These are phyloP conservation scores for Sphaerobolus stellatus DNA, from an alignment of 1,284 basidiomycete genomes.

Conservation along the genomic window DNA sequence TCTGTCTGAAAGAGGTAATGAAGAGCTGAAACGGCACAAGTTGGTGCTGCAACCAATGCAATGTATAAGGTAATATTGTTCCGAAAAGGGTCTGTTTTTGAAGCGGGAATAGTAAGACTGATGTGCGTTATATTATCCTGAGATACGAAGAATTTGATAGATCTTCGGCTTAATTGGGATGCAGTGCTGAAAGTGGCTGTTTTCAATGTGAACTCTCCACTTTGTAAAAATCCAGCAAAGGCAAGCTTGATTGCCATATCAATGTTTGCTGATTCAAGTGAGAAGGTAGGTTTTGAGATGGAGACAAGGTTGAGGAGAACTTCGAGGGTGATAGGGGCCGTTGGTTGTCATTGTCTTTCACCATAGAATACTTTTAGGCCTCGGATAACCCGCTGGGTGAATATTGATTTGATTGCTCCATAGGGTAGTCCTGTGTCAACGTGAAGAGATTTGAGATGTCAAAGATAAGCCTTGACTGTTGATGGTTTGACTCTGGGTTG, in stretches of 20 bases:
- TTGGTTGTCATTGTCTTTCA: not conserved
- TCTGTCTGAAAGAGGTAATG: not conserved
- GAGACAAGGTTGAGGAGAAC: conserved; percentile 2
- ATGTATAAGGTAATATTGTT: conserved; percentile 4
- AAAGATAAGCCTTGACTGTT: no score
- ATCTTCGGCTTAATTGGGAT: conserved; percentile 1
- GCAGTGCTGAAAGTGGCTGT: conserved; percentile 6
- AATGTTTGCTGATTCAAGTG: not conserved
- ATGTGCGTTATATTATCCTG: not conserved
- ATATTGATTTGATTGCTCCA: not conserved
- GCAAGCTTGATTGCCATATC: conserved; percentile 9
- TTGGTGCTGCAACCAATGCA: not conserved
- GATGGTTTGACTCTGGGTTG: no score
- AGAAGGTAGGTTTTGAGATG: not conserved
- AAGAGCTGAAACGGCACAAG: not conserved
- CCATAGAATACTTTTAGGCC: conserved; percentile 9
- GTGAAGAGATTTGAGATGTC: no score
- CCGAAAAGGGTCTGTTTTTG: conserved; percentile 17
- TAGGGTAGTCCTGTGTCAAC: no score
- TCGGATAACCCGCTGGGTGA: conserved; percentile 2
- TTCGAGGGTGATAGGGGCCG: conserved; percentile 15
- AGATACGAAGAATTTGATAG: not conserved
- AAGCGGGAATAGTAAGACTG: conserved; percentile 2
- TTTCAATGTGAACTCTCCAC: conserved; percentile 9
- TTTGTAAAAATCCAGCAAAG: conserved; percentile 6